phyloP scores from a whole-genome alignment of 2,329 filamentous ascomycete species.

The Diplodia corticola region DNA sequence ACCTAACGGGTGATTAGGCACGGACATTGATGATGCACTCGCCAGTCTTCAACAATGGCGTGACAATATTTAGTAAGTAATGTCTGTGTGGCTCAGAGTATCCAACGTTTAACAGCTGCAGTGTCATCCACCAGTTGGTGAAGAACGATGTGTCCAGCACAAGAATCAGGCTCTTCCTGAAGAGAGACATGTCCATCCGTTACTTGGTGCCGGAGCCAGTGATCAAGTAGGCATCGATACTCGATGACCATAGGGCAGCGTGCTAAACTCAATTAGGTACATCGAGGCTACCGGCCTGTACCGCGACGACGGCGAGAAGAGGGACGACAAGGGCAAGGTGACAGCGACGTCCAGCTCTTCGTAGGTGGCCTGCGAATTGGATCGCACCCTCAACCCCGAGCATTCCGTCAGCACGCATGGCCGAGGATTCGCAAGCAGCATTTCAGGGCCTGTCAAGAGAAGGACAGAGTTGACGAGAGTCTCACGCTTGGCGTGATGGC shows the following conservation, averaged over 20 bases:
- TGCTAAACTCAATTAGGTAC: conserved; percentile 39
- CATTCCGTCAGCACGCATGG: background rate
- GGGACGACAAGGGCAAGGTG: conserved; percentile 29
- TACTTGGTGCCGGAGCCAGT: conserved; percentile 39
- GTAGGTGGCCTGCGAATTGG: background rate
- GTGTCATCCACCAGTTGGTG: conserved; percentile 85
- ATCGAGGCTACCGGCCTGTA: conserved; percentile 44
- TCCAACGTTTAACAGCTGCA: background rate
- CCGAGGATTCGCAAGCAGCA: background rate
- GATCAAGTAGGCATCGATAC: background rate
- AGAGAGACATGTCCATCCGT: conserved; percentile 44
- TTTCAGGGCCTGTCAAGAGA: background rate
- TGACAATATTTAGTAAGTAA: conserved; percentile 67
- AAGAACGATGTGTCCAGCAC: conserved; percentile 70
- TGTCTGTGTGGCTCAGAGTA: background rate
- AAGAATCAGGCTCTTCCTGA: conserved; percentile 73
- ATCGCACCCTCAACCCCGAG: background rate
- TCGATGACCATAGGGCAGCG: background rate
- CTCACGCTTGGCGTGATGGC: conserved; percentile 11
- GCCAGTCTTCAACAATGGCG: conserved; percentile 79
- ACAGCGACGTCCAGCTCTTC: conserved; percentile 12
- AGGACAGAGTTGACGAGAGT: background rate
- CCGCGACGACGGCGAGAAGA: conserved; percentile 38
- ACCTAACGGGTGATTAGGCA: conserved; percentile 13
- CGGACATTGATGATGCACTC: conserved; percentile 68